Evolutionary conservation across 495 filamentous ascomycete species (phyloP).

Genomic region (Neurospora sp.): DNA sequence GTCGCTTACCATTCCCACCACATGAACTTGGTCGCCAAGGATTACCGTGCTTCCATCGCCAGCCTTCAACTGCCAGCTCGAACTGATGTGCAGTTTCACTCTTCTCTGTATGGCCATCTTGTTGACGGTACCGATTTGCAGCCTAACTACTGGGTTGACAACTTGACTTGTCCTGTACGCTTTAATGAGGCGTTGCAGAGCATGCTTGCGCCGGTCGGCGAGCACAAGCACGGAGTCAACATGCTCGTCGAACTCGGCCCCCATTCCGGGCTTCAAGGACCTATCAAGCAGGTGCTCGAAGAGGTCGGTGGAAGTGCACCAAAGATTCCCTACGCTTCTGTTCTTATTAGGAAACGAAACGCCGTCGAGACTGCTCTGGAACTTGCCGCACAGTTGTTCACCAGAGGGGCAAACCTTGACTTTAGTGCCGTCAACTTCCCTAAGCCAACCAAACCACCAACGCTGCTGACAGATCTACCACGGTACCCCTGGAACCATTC

Average conservation of each 20-base stretch:
- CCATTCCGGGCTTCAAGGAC: slow-evolving; percentile 48
- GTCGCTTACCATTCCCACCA: slow-evolving; percentile 57
- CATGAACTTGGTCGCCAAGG: slow-evolving; percentile 41
- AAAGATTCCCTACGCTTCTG: slow-evolving; percentile 22
- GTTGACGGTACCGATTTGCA: slow-evolving; percentile 23
- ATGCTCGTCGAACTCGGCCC: slow-evolving; percentile 53
- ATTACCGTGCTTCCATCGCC: slow-evolving; percentile 25
- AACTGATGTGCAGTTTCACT: slow-evolving; percentile 31
- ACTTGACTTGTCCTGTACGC: slow-evolving; percentile 30
- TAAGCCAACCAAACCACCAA: slow-evolving; percentile 19
- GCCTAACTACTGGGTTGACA: slow-evolving; percentile 38
- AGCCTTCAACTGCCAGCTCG: slow-evolving; percentile 21
- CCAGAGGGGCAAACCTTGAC: slow-evolving; percentile 33
- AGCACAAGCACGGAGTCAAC: slow-evolving; percentile 28
- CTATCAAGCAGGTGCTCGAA: slow-evolving; percentile 45
- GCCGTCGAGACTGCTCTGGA: slow-evolving; percentile 34
- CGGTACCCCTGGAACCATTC: slow-evolving; percentile 44
- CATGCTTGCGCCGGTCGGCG: slow-evolving; percentile 26
- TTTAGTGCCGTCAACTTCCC: slow-evolving; percentile 34
- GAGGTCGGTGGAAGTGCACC: slow-evolving; percentile 22
- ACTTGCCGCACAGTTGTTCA: slow-evolving; percentile 32
- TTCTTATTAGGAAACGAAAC: slow-evolving; percentile 29
- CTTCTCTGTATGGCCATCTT: slow-evolving; percentile 22
- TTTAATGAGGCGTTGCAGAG: slow-evolving; percentile 28
- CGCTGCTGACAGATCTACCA: slow-evolving; percentile 32